These are phyloP conservation scores for Prunella vulgaris DNA, from an alignment of 257 asterid genomes.

Conservation along the genomic window DNA sequence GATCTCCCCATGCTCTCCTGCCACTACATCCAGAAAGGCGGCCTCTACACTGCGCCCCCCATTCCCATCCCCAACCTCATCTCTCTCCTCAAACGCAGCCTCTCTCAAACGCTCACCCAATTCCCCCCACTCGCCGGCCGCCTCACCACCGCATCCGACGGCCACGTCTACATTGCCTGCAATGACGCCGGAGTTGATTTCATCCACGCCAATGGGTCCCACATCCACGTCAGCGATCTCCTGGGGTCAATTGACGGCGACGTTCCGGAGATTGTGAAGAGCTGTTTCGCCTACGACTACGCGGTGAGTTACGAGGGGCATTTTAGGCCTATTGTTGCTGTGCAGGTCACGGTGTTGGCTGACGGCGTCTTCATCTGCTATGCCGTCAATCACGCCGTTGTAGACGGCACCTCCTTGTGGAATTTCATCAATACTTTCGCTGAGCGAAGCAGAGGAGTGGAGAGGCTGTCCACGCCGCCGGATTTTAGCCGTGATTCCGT, in stretches of 20 bases:
- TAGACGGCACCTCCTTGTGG: slow-evolving; percentile 52
- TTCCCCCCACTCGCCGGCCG: slow-evolving; percentile 55
- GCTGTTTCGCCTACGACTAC: slow-evolving; percentile 33
- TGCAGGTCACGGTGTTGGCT: slow-evolving; percentile 33
- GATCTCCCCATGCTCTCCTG: slow-evolving; percentile 47
- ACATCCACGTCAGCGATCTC: slow-evolving; percentile 21
- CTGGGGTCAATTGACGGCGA: slow-evolving; percentile 7
- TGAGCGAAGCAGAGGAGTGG: slow-evolving; percentile 27
- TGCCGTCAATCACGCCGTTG: slow-evolving; percentile 40
- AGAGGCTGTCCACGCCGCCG: slow-evolving; percentile 32
- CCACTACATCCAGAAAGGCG: slow-evolving; percentile 42
- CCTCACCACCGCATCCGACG: slow-evolving; percentile 26
- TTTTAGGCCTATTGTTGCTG: slow-evolving; percentile 30
- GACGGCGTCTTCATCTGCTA: slow-evolving; percentile 58
- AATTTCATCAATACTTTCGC: slow-evolving; percentile 41
- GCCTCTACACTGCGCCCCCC: slow-evolving; percentile 21
- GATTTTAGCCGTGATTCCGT: slow-evolving; percentile 60
- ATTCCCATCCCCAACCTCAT: slow-evolving; percentile 19
- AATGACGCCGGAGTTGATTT: slow-evolving; percentile 36
- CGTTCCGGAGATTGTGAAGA: slow-evolving; percentile 22
- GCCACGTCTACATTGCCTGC: slow-evolving; percentile 26
- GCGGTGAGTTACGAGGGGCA: slow-evolving; percentile 30
- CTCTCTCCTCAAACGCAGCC: slow-evolving; percentile 17
- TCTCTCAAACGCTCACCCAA: slow-evolving; percentile 28
- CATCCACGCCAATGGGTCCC: slow-evolving; percentile 26